A percentile compares a stretch with the other conserved stretches of the same genome.
Evolutionary conservation across 2,329 filamentous ascomycete species (phyloP).

Genomic region (Akanthomyces dipterigenus): DNA sequence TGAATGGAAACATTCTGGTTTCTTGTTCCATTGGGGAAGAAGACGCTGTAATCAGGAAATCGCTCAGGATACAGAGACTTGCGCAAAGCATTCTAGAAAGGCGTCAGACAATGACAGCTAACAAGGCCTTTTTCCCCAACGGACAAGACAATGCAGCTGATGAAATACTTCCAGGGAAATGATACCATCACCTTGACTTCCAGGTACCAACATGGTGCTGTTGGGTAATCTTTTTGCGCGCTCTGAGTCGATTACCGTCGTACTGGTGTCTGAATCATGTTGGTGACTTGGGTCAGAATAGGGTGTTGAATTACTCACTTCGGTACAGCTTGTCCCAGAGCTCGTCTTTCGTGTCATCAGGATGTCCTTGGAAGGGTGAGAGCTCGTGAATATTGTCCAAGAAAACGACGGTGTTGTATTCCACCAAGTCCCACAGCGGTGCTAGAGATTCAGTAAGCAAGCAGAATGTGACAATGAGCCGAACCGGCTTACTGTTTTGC

Average conservation of each 20-base stretch:
- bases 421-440: background rate
- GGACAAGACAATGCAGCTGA: constrained; percentile 10
- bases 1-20: background rate
- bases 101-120: too few relatives aligned
- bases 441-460: background rate
- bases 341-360: background rate
- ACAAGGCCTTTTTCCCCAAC: background rate
- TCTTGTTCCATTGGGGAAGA: background rate
- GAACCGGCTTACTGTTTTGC: background rate
- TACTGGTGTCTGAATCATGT: background rate
- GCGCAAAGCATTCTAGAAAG: background rate
- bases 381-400: background rate
- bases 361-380: background rate
- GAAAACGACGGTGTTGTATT: background rate
- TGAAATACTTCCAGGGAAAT: constrained; percentile 6
- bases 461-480: background rate
- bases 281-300: background rate
- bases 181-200: background rate
- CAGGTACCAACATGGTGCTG: background rate
- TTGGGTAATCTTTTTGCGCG: background rate
- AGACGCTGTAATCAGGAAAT: background rate
- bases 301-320: background rate
- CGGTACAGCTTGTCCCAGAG: background rate
- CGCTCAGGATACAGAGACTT: background rate
- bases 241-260: background rate